Base-by-base conservation (phyloP, 106 monocot genomes). In the Dioscorea zingiberensis region DNA sequence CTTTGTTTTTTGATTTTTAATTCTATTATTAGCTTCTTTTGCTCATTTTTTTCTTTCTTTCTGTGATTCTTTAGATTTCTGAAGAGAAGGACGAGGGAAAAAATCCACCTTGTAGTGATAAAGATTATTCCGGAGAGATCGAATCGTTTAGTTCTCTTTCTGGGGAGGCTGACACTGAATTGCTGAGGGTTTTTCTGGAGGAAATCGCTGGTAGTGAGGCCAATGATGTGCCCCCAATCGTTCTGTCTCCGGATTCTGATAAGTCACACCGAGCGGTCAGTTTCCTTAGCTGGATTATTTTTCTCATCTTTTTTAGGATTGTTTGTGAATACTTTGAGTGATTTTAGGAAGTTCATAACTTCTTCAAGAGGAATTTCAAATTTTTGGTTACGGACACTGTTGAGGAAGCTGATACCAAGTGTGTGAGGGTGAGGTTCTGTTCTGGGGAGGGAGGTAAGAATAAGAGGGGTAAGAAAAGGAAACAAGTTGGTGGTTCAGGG, bases 291-390 rank as follows among this genome's bases (percentile, higher is more conserved):
- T 27, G 25, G 7, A 68, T 27, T 45, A 46, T 66, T 60, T 8
- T 74, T 64, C 25, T 44, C 26, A 18, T 21, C 38, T n/a, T 51
- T 45, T 58, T 49, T 5, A 24, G 9, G 17, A 3, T 27, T 68
- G 38, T 44, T 22, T 46, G 32, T 55, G 69, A 18, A 60, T 49
- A 26, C 51, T 57, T 69, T 45, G 55, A 12, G 47, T 56, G 9
- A 55, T 64, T 47, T 4, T 67, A 98, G 98, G 89, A 89, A 48
- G 82, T 98, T 19, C 98, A 98, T 77, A 89, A 86, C 21, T 98
- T 98, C 69, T 93, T 98, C 79, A 98, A 98, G 86, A 91, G 78
- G 70, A 89, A 78, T 60, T 84, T 98, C 70, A 92, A 84, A 62
- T 84, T 86, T 25, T 65, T 98, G 27, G 79, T 89, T 27, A 98